Evolutionary conservation across 2,329 filamentous ascomycete species (phyloP).

Genomic region (Trichoderma pleuroti): DNA sequence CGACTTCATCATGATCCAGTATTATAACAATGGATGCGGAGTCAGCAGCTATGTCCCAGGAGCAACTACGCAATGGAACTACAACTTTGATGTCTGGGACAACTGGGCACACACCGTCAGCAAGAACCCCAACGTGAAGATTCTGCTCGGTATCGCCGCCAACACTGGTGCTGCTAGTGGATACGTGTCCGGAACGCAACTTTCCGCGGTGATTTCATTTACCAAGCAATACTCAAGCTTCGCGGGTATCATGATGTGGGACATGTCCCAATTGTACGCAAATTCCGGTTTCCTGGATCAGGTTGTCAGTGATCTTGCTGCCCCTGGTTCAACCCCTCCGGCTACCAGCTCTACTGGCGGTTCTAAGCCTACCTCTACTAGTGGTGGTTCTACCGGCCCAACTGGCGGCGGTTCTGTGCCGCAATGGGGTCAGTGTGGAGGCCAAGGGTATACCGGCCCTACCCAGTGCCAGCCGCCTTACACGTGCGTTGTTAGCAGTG

Average conservation of each 20-base stretch:
- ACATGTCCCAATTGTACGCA: constrained; percentile 56
- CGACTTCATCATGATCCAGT: constrained; percentile 62
- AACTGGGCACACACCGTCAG: constrained; percentile 56
- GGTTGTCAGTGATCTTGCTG: constrained; percentile 36
- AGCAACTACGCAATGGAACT: constrained; percentile 46
- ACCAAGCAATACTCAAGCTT: constrained; percentile 55
- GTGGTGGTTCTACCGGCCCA: constrained; percentile 9
- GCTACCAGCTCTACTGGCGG: neutral
- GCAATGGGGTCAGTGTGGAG: constrained; percentile 28
- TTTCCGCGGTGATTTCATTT: constrained; percentile 51
- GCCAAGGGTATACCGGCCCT: constrained; percentile 24
- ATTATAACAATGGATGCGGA: constrained; percentile 68
- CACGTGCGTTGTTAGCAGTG: neutral
- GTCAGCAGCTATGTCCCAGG: constrained; percentile 48
- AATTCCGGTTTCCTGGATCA: constrained; percentile 54
- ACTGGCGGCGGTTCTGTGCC: constrained; percentile 20
- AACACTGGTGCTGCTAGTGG: constrained; percentile 53
- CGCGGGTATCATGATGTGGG: constrained; percentile 68
- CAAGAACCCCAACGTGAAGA: constrained; percentile 57
- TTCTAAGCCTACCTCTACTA: neutral
- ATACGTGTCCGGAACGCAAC: constrained; percentile 46
- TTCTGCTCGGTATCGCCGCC: constrained; percentile 60
- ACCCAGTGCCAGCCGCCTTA: constrained; percentile 25
- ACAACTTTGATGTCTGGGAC: constrained; percentile 63
- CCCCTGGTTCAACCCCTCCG: neutral